Base-by-base conservation (phyloP, 176 grass and related monocot species). In the Dendrocalamus sinicus region DNA sequence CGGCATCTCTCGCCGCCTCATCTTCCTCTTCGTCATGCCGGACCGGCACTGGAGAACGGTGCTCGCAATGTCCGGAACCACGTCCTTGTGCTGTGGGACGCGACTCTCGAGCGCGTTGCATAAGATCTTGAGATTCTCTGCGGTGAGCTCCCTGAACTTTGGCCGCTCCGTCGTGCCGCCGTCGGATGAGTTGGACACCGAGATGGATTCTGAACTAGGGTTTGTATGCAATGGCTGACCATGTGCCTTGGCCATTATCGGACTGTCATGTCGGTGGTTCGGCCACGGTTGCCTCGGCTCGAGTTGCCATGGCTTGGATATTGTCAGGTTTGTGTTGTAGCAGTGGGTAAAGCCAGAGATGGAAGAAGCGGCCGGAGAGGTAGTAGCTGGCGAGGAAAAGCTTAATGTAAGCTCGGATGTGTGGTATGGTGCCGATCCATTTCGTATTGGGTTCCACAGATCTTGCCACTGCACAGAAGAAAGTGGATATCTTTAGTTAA, bases 91-190 rank as follows among this genome's bases (percentile, higher is more conserved):
- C 60, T 6, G 52, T 1, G 88, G 83, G 11, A 88, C 90, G 19
- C 54, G 60, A 32, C 72, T 89, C 90, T 94, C 96, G 9, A 98
- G 88, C 23, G 81, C 50, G 47, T 79, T 77, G 82, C 91, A 96
- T 8, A 98, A n/a, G 16, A 83, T 73, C 80, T 94, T 98, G 67
- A 98, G 84, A 43, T 98, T 98, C 81, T 93, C 91, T 1, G 96
- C 93, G 2, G 67, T 98, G 67, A 98, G 88, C 84, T 94, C 96
- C 55, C 66, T 94, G 90, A 99, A 96, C 78, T 83, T 99, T 23
- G 92, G 84, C 17, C 24, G 66, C 40, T 81, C 82, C 23, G 12
- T 70, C 65, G 58, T 51, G 14, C 12, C 39, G 16, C 78, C 75
- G 54, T 79, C 83, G 0, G 89, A 77, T 72, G 88, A 89, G 44